Evolutionary conservation across 179 eudicot genomes (phyloP).

Genomic region (Spergularia azorica): DNA sequence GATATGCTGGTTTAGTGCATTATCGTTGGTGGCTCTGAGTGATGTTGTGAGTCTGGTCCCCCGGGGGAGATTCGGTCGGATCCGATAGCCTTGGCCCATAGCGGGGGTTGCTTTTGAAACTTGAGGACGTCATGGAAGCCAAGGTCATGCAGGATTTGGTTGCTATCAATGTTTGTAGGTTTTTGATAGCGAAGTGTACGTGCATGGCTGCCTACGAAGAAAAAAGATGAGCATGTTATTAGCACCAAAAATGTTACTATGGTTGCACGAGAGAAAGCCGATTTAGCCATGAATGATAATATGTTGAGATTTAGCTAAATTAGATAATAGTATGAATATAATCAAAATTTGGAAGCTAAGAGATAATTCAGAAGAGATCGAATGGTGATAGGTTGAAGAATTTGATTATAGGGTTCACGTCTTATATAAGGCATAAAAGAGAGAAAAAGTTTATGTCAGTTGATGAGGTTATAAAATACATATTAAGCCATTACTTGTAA

Average conservation of each 20-base stretch:
- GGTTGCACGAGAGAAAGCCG: neutral
- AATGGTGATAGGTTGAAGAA: slow-evolving; percentile 1
- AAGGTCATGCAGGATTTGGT: slow-evolving; percentile 30
- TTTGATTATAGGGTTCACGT: neutral
- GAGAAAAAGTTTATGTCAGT: neutral
- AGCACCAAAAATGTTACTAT: neutral
- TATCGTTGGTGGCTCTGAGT: slow-evolving; percentile 23
- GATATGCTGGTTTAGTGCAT: slow-evolving; percentile 5
- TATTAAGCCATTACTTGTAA: no score
- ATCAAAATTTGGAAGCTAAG: no score
- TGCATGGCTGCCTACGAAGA: slow-evolving; percentile 27
- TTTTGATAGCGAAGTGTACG: slow-evolving; percentile 24
- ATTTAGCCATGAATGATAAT: slow-evolving; percentile 10
- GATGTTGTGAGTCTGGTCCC: slow-evolving; percentile 36
- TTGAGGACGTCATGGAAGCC: slow-evolving; percentile 36
- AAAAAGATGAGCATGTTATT: slow-evolving; percentile 12
- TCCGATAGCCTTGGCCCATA: slow-evolving; percentile 24
- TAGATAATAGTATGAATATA: neutral
- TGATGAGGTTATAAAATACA: neutral
- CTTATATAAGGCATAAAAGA: slow-evolving; percentile 7
- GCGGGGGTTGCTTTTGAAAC: slow-evolving; percentile 26
- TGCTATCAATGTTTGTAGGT: slow-evolving; percentile 23
- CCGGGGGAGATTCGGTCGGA: slow-evolving; percentile 31
- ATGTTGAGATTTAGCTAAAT: neutral
- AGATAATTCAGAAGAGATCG: no score